These are phyloP conservation scores for Talaromyces marneffei DNA, from an alignment of 2,329 filamentous ascomycete species.

Conservation along the genomic window DNA sequence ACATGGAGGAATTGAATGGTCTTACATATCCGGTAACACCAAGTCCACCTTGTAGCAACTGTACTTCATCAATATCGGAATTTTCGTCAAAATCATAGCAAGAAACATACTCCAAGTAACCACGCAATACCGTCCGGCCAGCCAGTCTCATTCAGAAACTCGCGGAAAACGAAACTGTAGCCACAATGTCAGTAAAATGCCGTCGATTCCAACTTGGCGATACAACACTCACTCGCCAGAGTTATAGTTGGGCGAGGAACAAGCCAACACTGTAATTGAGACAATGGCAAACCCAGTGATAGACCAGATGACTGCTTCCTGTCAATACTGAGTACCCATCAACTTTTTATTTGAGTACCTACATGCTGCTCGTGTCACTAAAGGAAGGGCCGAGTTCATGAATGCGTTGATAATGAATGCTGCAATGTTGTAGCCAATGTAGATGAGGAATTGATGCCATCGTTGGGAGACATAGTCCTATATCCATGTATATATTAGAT, in stretches of 20 bases:
- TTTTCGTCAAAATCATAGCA: neutral
- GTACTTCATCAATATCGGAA: constrained; percentile 18
- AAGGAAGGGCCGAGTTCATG: constrained; percentile 55
- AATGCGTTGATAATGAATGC: constrained; percentile 63
- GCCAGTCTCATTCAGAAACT: constrained; percentile 63
- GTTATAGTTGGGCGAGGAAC: constrained; percentile 60
- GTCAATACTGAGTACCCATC: neutral
- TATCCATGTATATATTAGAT: neutral
- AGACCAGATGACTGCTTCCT: constrained; percentile 55
- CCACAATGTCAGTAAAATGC: neutral
- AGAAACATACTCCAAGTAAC: constrained; percentile 36
- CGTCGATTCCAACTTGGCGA: neutral
- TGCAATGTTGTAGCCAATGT: constrained; percentile 57
- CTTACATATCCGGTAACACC: constrained; percentile 50
- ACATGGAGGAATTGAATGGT: neutral
- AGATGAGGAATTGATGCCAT: constrained; percentile 71
- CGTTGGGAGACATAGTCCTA: constrained; percentile 49
- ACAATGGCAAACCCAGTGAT: constrained; percentile 64
- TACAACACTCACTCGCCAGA: constrained; percentile 50
- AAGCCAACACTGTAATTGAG: constrained; percentile 62
- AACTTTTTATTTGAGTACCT: constrained; percentile 11
- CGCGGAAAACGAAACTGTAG: constrained; percentile 48
- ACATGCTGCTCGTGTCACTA: constrained; percentile 61
- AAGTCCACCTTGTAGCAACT: constrained; percentile 47
- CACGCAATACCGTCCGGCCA: constrained; percentile 61